These are phyloP conservation scores for Metschnikowia santaceciliae DNA, from an alignment of 805 yeast genomes.

Conservation along the genomic window DNA sequence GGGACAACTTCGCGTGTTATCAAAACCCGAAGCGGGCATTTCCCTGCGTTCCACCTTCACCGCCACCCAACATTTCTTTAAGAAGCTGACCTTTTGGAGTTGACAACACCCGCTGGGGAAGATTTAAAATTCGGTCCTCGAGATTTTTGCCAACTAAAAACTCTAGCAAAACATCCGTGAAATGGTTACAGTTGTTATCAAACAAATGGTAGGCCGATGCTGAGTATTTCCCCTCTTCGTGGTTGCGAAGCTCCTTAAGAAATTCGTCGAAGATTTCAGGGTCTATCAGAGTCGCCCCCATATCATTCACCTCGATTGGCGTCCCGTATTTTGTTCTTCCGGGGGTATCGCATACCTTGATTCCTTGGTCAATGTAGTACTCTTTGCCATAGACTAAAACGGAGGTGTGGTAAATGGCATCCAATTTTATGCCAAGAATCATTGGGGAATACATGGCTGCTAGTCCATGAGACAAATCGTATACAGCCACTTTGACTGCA, in stretches of 20 bases:
- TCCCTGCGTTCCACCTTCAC: conserved; percentile 12
- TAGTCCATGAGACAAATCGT: conserved; percentile 60
- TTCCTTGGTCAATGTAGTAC: conserved; percentile 58
- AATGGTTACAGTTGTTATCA: conserved; percentile 65
- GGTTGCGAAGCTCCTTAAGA: conserved; percentile 42
- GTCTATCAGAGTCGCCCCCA: conserved; percentile 52
- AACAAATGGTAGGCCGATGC: conserved; percentile 53
- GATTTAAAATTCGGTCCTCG: conserved; percentile 48
- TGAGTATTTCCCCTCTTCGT: conserved; percentile 38
- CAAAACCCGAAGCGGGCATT: conserved; percentile 15
- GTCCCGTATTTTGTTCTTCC: conserved; percentile 58
- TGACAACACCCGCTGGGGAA: conserved; percentile 50
- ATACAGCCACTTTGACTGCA: conserved; percentile 54
- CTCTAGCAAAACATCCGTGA: conserved; percentile 53
- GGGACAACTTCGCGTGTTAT: neutral
- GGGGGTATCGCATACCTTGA: conserved; percentile 36
- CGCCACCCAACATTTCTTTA: conserved; percentile 30
- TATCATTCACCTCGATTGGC: conserved; percentile 49
- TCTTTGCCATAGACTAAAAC: conserved; percentile 54
- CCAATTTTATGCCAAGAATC: conserved; percentile 50
- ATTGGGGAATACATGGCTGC: conserved; percentile 49
- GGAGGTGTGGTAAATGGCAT: conserved; percentile 67
- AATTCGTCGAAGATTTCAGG: conserved; percentile 52
- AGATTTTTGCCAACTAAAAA: conserved; percentile 54
- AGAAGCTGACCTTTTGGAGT: conserved; percentile 35